A percentile compares a stretch with the other conserved stretches of the same genome.
Conservation (phyloP, 176 grass and related monocot species). For the barley (Hordeum vulgare) region MorexV3_pseudomolecules_assembly NC_058524.1:498569260-498569759, state of each 20-base stretch:
- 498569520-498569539: conserved; percentile 90
- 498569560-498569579: conserved; percentile 82
- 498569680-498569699: background rate
- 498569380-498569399: conserved; percentile 95
- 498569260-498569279: conserved; percentile 71
- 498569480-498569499: conserved; percentile 85
- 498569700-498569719: background rate
- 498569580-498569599: conserved; percentile 92
- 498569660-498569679: conserved; percentile 98
- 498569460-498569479: conserved; percentile 69
- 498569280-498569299: conserved; percentile 48
- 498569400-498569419: conserved; percentile 84
- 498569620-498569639: conserved; percentile 90
- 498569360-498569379: conserved; percentile 85
- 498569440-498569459: conserved; percentile 92
- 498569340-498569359: conserved; percentile 86
- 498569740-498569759: background rate
- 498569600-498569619: conserved; percentile 96
- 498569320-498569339: conserved; percentile 98
- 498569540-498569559: conserved; percentile 93
- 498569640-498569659: conserved; percentile 76
- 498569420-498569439: conserved; percentile 67
- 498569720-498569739: background rate
- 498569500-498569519: conserved; percentile 85
- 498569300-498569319: conserved; percentile 93